phyloP scores from a whole-genome alignment of 306 rosid genomes.

The Acacia acuminata region DNA sequence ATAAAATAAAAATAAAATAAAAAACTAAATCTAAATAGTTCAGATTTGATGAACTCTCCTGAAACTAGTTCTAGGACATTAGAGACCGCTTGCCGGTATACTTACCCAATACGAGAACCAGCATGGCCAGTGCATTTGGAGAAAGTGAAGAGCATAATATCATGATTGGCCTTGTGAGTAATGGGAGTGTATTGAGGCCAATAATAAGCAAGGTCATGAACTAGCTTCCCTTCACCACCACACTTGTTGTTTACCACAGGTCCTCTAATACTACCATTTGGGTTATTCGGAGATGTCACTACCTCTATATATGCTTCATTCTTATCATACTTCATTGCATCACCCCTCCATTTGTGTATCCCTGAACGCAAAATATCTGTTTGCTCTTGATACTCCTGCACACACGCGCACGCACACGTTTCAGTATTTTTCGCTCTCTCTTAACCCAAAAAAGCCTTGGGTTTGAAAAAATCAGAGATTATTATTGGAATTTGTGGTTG shows the following conservation, averaged over 20 bases:
- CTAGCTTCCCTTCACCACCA: conserved; percentile 40
- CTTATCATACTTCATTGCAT: conserved; percentile 41
- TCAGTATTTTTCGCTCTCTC: too few species aligned
- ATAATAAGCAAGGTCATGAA: conserved; percentile 83
- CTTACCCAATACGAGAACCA: conserved; percentile 87
- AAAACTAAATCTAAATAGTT: too few species aligned
- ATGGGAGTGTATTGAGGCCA: conserved; percentile 92
- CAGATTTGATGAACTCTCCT: too few species aligned
- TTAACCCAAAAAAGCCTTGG: not conserved
- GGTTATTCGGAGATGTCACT: too few species aligned
- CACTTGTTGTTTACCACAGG: not conserved
- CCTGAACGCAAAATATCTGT: conserved; percentile 43
- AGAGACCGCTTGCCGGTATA: too few species aligned
- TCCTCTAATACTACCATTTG: too few species aligned
- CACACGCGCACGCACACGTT: too few species aligned
- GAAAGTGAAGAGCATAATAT: conserved; percentile 72
- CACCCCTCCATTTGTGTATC: conserved; percentile 72
- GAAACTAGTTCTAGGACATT: too few species aligned
- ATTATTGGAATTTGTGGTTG: too few species aligned
- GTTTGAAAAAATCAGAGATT: not conserved
- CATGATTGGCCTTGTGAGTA: conserved; percentile 48
- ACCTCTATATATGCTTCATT: too few species aligned
- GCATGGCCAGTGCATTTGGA: conserved; percentile 94
- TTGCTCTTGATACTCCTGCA: conserved; percentile 62
- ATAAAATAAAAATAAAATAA: too few species aligned